Base-by-base conservation (phyloP, 305 asterid species). In the Fraxinus paxiana region DNA sequence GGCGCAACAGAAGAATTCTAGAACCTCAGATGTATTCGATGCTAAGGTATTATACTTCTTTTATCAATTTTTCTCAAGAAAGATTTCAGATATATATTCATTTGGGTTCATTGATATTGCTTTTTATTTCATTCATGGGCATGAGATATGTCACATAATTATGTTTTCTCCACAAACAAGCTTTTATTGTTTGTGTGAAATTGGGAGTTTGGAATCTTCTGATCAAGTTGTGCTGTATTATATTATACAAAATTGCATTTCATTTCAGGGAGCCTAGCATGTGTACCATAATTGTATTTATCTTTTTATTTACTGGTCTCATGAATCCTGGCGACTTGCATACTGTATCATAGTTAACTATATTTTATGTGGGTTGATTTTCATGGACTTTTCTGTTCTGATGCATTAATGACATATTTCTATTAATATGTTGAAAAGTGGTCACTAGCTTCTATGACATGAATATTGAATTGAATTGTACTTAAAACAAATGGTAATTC, bases 41-140 rank as follows among this genome's bases (percentile, higher is more conserved):
- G 84, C 86, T 48, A 89, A 82, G 92, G 94, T 90, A 88, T 80
- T 38, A 38, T 69, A 41, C 76, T 77, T 87, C 12, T 20, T n/a
- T n/a, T 37, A 17, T 51, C 67, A 22, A 37, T 61, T 61, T 26
- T 59, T 75, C 43, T 78, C 20, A 73, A 7, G 26, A 61, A 56
- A 15, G 67, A 70, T 46, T 72, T 34, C 13, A 17, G 12, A 30
- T 46, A 2, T 18, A 59, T 59, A 20, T 59, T 20, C 28, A 18
- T 7, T 59, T 17, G 70, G 31, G 70, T 59, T 59, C 4, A 4
- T 59, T 59, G 31, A 59, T 20, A 59, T 20, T 59, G 31, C 28
- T 59, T 6, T 59, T 20, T 17, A 59, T 6, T 59, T 31, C 70
- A 59, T 59, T 59, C 13, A 43, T 2, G 12, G 31, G 12, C 70